Percentiles rank a stretch among this genome's conserved stretches.
These are phyloP conservation scores for Haematococcus lacustris DNA, from an alignment of 139 green algal species.

Conservation along the genomic window DNA sequence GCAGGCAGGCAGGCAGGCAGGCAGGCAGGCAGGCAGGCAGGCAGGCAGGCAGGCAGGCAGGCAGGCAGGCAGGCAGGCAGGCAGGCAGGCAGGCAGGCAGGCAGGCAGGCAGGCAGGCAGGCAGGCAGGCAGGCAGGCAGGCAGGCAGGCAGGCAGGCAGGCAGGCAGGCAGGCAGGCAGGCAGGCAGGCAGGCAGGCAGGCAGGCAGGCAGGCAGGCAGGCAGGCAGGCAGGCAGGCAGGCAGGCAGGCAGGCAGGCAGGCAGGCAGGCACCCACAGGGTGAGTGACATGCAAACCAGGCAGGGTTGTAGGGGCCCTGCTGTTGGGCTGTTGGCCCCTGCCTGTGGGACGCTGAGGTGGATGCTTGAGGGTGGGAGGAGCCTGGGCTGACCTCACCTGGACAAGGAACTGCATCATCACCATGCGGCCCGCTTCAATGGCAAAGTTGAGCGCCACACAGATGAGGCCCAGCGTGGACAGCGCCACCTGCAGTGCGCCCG, in stretches of 20 bases:
- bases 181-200: conserved; percentile 5
- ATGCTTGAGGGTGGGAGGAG: too few species aligned
- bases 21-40: too few species aligned
- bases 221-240: conserved; percentile 10
- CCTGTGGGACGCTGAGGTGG: too few species aligned
- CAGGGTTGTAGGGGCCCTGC: too few species aligned
- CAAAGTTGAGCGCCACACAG: conserved; percentile 15
- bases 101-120: too few species aligned
- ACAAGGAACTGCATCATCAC: conserved; percentile 34
- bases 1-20: too few species aligned
- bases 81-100: too few species aligned
- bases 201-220: not conserved
- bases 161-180: conserved; percentile 4
- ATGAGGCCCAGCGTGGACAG: conserved; percentile 8
- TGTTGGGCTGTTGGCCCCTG: too few species aligned
- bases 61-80: too few species aligned
- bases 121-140: conserved; percentile 4
- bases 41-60: too few species aligned
- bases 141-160: conserved; percentile 6
- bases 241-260: conserved; percentile 7
- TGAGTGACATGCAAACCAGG: not conserved
- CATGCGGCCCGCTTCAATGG: conserved; percentile 15
- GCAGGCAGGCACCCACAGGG: too few species aligned
- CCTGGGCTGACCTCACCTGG: too few species aligned
- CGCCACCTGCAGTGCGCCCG: conserved; percentile 3